Base-by-base conservation (phyloP, 2,329 filamentous ascomycete species). In the Lachnellula occidentalis region DNA sequence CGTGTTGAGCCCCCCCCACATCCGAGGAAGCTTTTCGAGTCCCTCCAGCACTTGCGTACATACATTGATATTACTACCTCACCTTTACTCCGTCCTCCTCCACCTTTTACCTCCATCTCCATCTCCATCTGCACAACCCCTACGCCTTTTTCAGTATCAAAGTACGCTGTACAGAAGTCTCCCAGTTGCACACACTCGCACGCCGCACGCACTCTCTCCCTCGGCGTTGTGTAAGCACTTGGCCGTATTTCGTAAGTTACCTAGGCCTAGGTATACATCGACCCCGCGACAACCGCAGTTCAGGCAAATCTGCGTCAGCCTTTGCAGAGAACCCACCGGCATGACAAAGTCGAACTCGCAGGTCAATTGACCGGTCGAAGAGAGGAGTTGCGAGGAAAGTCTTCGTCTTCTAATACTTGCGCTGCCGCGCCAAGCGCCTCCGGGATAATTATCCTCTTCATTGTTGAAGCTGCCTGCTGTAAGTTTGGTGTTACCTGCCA, bases 351-450 rank as follows among this genome's bases (percentile, higher is more conserved):
- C 37, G 50, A 47, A 17, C 14, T 48, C 41, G 52, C 55, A 42
- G 51, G 51, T 61, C 58, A 59, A 60, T 60, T 64, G 57, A 55
- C 53, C 56, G 19, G 55, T 54, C 48, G 54, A 17, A 17, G 50
- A 55, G 51, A 53, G 54, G 42, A 54, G 54, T 50, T 48, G 51
- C 48, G 55, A 50, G 49, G 45, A 31, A 47, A n/a, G n/a, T n/a
- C n/a, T n/a, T n/a, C n/a, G 27, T 31, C 27, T 31, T 11, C 27
- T 11, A 3, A 42, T 50, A 39, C 34, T 39, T 39, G 36, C n/a
- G 8, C 5, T 15, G 36, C n/a, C 14, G n/a, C 14, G 15, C 12
- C 36, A 37, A 39, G 36, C 14, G 14, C 36, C 14, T 39, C 12
- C 15, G 17, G 22, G 27, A 42, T 45, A 45, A 9, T 6, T 12